Conservation (phyloP, 164 flowering plant genomes). For the Stephania japonica region DNA sequence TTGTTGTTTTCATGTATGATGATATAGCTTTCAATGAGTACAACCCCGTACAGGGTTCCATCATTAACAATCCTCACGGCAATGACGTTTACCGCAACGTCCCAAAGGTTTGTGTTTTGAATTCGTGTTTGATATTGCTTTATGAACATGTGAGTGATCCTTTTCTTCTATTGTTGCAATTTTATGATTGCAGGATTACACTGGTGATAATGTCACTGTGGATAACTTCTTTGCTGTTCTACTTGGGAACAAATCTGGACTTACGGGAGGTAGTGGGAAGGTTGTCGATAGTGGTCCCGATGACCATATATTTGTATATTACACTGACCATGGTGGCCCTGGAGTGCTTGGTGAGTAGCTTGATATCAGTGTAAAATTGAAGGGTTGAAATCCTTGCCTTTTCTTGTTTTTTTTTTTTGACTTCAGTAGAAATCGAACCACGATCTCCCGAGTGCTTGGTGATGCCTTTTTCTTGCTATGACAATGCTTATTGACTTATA, state of each 20-base stretch:
- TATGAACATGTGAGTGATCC: neutral
- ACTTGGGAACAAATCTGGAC: conserved; percentile 72
- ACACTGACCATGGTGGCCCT: conserved; percentile 89
- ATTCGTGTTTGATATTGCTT: neutral
- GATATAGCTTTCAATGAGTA: conserved; percentile 68
- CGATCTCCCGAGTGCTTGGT: no score
- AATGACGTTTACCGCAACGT: conserved; percentile 70
- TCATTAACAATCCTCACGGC: conserved; percentile 75
- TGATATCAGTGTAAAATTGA: neutral
- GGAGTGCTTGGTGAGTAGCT: conserved; percentile 77
- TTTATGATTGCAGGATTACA: conserved; percentile 65
- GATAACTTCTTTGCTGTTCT: conserved; percentile 68
- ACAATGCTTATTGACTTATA: neutral
- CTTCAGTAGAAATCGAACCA: no score
- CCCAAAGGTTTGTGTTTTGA: conserved; percentile 63
- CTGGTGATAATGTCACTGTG: conserved; percentile 61
- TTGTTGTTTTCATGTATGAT: conserved; percentile 87
- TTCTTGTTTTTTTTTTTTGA: no score
- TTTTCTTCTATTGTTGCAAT: neutral
- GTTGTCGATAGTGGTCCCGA: conserved; percentile 77
- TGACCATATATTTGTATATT: conserved; percentile 73
- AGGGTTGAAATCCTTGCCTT: neutral
- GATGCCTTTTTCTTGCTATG: no score
- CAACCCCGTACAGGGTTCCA: conserved; percentile 76
- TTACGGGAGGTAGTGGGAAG: conserved; percentile 84